Evolutionary conservation across 78 protist genomes (phyloP).

Genomic region (Bigelowiella natans): DNA sequence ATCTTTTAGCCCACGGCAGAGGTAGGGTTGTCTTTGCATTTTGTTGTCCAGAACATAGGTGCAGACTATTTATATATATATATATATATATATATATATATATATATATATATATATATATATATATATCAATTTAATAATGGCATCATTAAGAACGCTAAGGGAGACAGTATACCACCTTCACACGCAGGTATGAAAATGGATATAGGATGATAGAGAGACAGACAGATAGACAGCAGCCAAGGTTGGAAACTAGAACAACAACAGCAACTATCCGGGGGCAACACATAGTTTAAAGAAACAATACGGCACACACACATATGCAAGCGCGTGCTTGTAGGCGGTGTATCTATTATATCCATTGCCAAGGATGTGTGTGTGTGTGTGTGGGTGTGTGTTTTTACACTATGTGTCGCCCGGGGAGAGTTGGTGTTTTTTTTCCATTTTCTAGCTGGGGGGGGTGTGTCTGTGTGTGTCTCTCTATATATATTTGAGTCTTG

Average conservation of each 20-base stretch:
- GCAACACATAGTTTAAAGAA: not conserved
- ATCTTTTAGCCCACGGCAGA: not conserved
- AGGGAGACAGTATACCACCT: too few relatives aligned
- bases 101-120: too few relatives aligned
- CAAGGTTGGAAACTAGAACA: too few relatives aligned
- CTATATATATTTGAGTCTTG: not conserved
- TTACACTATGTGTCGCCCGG: not conserved
- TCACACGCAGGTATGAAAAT: too few relatives aligned
- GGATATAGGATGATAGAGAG: not conserved
- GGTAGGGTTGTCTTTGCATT: not conserved
- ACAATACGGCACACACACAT: not conserved
- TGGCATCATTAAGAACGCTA: too few relatives aligned
- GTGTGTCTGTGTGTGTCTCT: not conserved
- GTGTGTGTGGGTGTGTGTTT: not conserved
- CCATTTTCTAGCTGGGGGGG: too few relatives aligned
- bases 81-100: too few relatives aligned
- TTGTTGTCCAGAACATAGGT: not conserved
- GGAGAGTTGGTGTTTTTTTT: not conserved
- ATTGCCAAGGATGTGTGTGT: not conserved
- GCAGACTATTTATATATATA: too few relatives aligned
- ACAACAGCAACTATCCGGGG: too few relatives aligned
- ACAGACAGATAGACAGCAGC: not conserved
- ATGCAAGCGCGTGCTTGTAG: not conserved
- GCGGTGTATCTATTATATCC: too few relatives aligned
- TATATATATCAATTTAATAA: too few relatives aligned